Percentiles rank a stretch among this genome's conserved stretches.
These are phyloP conservation scores for Lactarius tabidus DNA, from an alignment of 768 basidiomycete species.

Conservation along the genomic window DNA sequence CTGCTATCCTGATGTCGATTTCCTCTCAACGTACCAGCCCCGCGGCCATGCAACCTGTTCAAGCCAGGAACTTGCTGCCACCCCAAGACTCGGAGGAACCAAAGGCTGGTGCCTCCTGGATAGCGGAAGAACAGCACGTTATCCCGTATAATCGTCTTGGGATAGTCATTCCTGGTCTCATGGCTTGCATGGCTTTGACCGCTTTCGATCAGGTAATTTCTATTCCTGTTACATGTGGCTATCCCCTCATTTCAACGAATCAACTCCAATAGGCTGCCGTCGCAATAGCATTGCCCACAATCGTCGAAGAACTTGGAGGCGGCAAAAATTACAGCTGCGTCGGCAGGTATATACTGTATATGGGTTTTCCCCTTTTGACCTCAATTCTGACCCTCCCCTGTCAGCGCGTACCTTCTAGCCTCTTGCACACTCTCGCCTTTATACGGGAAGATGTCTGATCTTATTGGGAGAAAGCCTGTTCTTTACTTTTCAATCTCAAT, in stretches of 20 bases:
- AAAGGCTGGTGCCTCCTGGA: constrained; percentile 38
- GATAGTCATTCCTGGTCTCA: constrained; percentile 43
- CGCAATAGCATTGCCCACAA: constrained; percentile 48
- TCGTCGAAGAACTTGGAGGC: constrained; percentile 42
- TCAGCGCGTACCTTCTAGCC: constrained; percentile 69
- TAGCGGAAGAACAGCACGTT: constrained; percentile 38
- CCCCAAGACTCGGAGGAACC: constrained; percentile 1
- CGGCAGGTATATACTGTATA: constrained; percentile 36
- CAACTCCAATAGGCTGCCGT: constrained; percentile 37
- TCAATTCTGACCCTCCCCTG: not conserved
- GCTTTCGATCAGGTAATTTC: constrained; percentile 47
- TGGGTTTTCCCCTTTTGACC: not conserved
- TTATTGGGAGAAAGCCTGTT: constrained; percentile 62
- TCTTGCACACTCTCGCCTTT: constrained; percentile 63
- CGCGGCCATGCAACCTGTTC: not conserved
- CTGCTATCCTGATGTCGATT: not conserved
- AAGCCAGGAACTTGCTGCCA: not conserved
- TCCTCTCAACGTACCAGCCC: not conserved
- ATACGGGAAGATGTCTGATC: constrained; percentile 75
- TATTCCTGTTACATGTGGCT: not conserved
- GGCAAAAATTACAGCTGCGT: constrained; percentile 49
- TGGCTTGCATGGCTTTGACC: constrained; percentile 42
- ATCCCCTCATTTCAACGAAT: not conserved
- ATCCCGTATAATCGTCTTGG: constrained; percentile 41
- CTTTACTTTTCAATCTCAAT: constrained; percentile 59